Evolutionary conservation across 345 rosid genomes (phyloP).

Genomic region (Garcia nutans): DNA sequence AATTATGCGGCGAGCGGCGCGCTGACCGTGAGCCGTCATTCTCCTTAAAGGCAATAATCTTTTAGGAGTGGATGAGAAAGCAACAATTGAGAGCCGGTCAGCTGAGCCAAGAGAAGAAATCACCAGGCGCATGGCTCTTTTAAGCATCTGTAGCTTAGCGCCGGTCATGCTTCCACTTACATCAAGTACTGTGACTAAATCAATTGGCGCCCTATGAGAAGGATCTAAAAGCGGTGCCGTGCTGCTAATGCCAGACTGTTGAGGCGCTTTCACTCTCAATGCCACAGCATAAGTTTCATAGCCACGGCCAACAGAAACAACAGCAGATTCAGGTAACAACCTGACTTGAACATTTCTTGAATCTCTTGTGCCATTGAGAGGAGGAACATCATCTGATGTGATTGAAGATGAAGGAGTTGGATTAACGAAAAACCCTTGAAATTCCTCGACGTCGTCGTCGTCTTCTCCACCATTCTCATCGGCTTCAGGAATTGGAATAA

Average conservation of each 20-base stretch:
- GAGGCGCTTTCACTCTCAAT: constrained; percentile 28
- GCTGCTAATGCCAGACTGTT: neutral
- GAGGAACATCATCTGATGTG: constrained; percentile 44
- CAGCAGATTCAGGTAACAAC: constrained; percentile 26
- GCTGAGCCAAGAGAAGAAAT: constrained; percentile 30
- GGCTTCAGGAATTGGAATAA: constrained; percentile 33
- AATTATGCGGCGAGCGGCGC: constrained; percentile 50
- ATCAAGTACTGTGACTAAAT: constrained; percentile 35
- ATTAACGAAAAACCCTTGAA: constrained; percentile 75
- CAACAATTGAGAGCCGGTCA: constrained; percentile 36
- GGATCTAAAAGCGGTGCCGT: constrained; percentile 32
- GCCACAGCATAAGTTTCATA: constrained; percentile 32
- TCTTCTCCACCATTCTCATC: constrained; percentile 28
- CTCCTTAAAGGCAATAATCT: constrained; percentile 26
- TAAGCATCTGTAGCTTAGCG: constrained; percentile 30
- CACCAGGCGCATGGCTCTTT: constrained; percentile 35
- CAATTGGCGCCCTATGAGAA: constrained; percentile 34
- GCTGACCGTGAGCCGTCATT: constrained; percentile 35
- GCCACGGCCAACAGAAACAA: constrained; percentile 26
- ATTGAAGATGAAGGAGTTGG: constrained; percentile 33
- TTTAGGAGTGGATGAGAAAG: constrained; percentile 19
- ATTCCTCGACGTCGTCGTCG: constrained; percentile 45
- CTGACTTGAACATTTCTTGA: constrained; percentile 40
- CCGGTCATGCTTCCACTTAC: constrained; percentile 32
- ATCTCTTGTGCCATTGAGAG: constrained; percentile 31